A percentile compares a stretch with the other conserved stretches of the same genome.
These are phyloP conservation scores for Nicotiana paniculata DNA, from an alignment of 257 asterid genomes.

Conservation along the genomic window DNA sequence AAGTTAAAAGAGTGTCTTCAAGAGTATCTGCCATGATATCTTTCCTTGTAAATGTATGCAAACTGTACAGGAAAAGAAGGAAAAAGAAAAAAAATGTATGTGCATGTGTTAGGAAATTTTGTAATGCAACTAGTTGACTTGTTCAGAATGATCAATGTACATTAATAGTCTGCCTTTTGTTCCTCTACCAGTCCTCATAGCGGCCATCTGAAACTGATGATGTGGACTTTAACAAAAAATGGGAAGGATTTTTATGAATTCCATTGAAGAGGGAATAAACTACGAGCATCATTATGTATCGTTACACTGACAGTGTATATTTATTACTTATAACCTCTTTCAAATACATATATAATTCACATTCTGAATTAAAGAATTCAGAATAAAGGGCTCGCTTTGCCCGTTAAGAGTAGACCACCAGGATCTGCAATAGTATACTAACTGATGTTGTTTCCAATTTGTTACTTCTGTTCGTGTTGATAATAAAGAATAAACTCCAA, in stretches of 20 bases:
- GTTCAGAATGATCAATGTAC: conserved; percentile 1
- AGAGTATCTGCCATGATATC: conserved; percentile 33
- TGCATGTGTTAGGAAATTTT: conserved; percentile 63
- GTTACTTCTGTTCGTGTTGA: not conserved
- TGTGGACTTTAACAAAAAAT: not conserved
- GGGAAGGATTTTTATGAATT: not conserved
- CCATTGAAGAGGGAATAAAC: not conserved
- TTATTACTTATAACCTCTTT: too few relatives aligned
- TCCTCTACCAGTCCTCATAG: conserved; percentile 11
- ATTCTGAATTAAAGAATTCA: too few relatives aligned
- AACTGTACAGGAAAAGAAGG: conserved; percentile 39
- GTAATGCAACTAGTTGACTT: conserved; percentile 18
- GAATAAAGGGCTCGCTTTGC: too few relatives aligned
- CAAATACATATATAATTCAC: too few relatives aligned
- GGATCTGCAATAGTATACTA: not conserved
- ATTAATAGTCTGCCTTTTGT: not conserved
- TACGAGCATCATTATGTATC: not conserved
- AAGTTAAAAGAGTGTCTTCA: conserved; percentile 67
- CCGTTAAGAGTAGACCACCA: not conserved
- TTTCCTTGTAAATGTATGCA: conserved; percentile 34
- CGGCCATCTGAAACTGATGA: not conserved
- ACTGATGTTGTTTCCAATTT: not conserved
- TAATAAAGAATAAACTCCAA: not conserved
- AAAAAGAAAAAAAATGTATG: not conserved
- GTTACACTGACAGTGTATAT: too few relatives aligned